Evolutionary conservation across 2,329 filamentous ascomycete genomes (phyloP).

Genomic region (Trichoderma sp.): DNA sequence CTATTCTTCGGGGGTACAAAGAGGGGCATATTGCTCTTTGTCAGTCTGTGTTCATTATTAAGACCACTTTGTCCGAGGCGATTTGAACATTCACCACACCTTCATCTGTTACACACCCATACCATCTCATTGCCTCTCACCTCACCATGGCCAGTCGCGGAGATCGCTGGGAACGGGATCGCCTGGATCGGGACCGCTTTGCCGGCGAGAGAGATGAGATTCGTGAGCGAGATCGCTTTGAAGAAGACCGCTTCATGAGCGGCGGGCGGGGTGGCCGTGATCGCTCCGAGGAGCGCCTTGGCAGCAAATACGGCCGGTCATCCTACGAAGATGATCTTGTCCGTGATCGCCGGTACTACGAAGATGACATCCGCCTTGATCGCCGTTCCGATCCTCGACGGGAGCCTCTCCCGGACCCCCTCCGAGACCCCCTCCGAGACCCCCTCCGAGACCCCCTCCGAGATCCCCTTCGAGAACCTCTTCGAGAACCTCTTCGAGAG

Average conservation of each 20-base stretch:
- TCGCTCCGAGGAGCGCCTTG: constrained; percentile 52
- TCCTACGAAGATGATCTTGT: constrained; percentile 26
- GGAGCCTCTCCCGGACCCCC: constrained; percentile 28
- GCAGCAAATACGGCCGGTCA: constrained; percentile 37
- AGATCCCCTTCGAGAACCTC: constrained; percentile 13
- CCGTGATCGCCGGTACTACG: constrained; percentile 45
- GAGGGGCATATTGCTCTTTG: background rate
- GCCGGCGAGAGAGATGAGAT: constrained; percentile 28
- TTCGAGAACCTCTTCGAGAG: constrained; percentile 18
- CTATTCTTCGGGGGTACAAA: background rate
- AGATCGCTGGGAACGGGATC: constrained; percentile 58
- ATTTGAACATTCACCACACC: background rate
- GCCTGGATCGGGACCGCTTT: constrained; percentile 35
- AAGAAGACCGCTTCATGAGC: constrained; percentile 52
- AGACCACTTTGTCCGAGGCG: background rate
- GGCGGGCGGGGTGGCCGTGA: constrained; percentile 45
- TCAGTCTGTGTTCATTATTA: background rate
- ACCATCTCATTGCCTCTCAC: background rate
- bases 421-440: background rate
- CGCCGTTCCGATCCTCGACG: constrained; percentile 31
- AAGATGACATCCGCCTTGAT: constrained; percentile 52
- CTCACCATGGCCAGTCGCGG: constrained; percentile 26
- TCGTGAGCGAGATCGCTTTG: constrained; percentile 51
- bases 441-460: background rate
- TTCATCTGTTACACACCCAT: background rate